These are phyloP conservation scores for Lepidium aucheri DNA, from an alignment of 345 rosid genomes.

Conservation along the genomic window DNA sequence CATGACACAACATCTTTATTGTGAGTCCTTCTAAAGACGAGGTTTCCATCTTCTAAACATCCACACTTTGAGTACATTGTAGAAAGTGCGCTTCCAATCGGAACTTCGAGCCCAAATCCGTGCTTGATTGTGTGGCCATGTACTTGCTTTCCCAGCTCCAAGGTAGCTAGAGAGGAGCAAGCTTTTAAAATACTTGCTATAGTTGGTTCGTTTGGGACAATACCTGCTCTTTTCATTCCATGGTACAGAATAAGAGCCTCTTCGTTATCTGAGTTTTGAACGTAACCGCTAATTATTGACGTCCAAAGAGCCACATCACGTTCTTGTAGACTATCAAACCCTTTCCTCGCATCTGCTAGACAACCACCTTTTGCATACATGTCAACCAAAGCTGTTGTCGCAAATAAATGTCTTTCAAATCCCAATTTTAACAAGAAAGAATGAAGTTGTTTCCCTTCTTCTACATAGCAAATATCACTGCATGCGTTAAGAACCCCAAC, in stretches of 20 bases:
- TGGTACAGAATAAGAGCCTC: slow-evolving; percentile 51
- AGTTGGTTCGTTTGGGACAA: slow-evolving; percentile 57
- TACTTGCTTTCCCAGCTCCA: slow-evolving; percentile 60
- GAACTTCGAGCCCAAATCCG: slow-evolving; percentile 34
- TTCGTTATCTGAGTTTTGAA: slow-evolving; percentile 41
- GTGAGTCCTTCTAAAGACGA: slow-evolving; percentile 46
- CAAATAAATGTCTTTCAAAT: slow-evolving; percentile 49
- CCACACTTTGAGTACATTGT: slow-evolving; percentile 54
- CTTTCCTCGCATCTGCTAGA: slow-evolving; percentile 45
- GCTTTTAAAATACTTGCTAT: slow-evolving; percentile 61
- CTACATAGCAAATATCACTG: slow-evolving; percentile 47
- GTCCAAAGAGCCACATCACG: slow-evolving; percentile 75
- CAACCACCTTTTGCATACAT: slow-evolving; percentile 60
- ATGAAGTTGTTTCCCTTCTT: slow-evolving; percentile 70
- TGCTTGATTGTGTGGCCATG: slow-evolving; percentile 56
- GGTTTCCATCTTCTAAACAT: slow-evolving; percentile 37
- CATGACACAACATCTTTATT: slow-evolving; percentile 43
- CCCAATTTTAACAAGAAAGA: slow-evolving; percentile 54
- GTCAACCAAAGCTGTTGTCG: slow-evolving; percentile 61
- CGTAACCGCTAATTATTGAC: slow-evolving; percentile 54
- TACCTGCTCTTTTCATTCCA: slow-evolving; percentile 50
- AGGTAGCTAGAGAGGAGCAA: slow-evolving; percentile 43
- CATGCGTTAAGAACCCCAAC: slow-evolving; percentile 82
- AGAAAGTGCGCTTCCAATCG: slow-evolving; percentile 46
- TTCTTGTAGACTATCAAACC: slow-evolving; percentile 40